Percentiles rank a stretch among this genome's conserved stretches.
Evolutionary conservation across 306 rosid species (phyloP).

Genomic region (Malus domestica): DNA sequence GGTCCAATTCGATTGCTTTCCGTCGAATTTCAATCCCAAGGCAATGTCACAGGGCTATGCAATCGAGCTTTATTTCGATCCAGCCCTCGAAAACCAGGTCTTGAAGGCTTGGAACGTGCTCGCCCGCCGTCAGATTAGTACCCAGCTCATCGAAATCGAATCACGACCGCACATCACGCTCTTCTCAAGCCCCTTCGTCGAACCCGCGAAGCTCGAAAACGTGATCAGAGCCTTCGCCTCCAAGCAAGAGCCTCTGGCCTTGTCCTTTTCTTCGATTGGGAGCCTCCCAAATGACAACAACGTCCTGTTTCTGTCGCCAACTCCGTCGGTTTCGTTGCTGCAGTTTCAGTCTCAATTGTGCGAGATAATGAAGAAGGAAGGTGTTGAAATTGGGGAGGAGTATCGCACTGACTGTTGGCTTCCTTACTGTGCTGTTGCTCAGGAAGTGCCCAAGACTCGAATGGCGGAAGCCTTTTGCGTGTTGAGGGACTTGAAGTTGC

Average conservation of each 20-base stretch:
- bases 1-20: neutral
- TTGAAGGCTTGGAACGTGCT: slow-evolving; percentile 93
- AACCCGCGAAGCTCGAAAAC: slow-evolving; percentile 53
- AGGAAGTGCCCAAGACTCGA: slow-evolving; percentile 58
- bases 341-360: slow-evolving; percentile 68
- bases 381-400: slow-evolving; percentile 50
- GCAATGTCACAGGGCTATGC: slow-evolving; percentile 80
- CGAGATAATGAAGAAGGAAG: slow-evolving; percentile 68
- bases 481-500: slow-evolving; percentile 73
- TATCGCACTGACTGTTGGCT: slow-evolving; percentile 64
- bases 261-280: slow-evolving; percentile 65
- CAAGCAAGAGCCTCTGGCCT: slow-evolving; percentile 60
- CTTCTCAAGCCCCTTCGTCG: slow-evolving; percentile 52
- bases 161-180: slow-evolving; percentile 98
- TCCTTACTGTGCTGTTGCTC: slow-evolving; percentile 74
- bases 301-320: slow-evolving; percentile 67
- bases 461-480: slow-evolving; percentile 76
- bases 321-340: slow-evolving; percentile 73
- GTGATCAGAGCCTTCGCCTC: slow-evolving; percentile 45
- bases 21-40: slow-evolving; percentile 1
- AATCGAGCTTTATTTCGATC: slow-evolving; percentile 90
- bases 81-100: slow-evolving; percentile 89
- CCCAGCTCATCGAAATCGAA: slow-evolving; percentile 74
- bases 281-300: slow-evolving; percentile 53
- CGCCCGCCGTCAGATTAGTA: slow-evolving; percentile 85